Base-by-base conservation (phyloP, 2,329 filamentous ascomycete species). In the Exophiala sp. region DNA sequence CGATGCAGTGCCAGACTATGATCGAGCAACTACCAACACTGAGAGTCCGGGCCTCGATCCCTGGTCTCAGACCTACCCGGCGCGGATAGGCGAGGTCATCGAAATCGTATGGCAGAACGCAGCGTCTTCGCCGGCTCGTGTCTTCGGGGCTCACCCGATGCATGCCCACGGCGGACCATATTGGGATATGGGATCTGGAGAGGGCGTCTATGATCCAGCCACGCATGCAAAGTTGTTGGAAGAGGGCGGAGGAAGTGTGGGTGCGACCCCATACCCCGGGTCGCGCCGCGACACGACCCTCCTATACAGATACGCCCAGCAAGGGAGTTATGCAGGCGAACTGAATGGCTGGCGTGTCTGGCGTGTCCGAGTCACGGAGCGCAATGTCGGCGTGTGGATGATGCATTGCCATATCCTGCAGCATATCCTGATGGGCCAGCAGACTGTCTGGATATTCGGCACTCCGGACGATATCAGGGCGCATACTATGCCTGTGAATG, bases 261-360 rank as follows among this genome's bases (percentile, higher is more conserved):
- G 16, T 23, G 43, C 10, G 51, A 53, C 2, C 49, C 51, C 7
- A 48, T 37, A 37, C 16, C 34, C 34, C 7, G 34, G 34, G 8
- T 37, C 34, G 3, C 34, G 50, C 4, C 64, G 76, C 4, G 73
- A 76, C 46, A 75, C 72, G 0, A 80, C 77, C 1, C 73, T 79
- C 58, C 65, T 84, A 2, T 80, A 80, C 57, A 66, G 74, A 1
- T 84, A 82, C 54, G 64, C 63, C 0, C 7, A 21, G 2, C 56
- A 64, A 2, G 68, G 0, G 56, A 56, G 7, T 2, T 37, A 37
- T 1, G 63, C 71, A 0, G 66, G 71, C 2, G 61, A 67, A 4
- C 69, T 69, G 1, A 68, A 71, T 1, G 79, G 81, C 0, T 85
- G 81, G 81, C 68, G 81, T 18, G 80, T 72, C 0, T 84, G 80